Base-by-base conservation (phyloP, 2,329 filamentous ascomycete genomes). In the Dactylellina drechsleri region DNA sequence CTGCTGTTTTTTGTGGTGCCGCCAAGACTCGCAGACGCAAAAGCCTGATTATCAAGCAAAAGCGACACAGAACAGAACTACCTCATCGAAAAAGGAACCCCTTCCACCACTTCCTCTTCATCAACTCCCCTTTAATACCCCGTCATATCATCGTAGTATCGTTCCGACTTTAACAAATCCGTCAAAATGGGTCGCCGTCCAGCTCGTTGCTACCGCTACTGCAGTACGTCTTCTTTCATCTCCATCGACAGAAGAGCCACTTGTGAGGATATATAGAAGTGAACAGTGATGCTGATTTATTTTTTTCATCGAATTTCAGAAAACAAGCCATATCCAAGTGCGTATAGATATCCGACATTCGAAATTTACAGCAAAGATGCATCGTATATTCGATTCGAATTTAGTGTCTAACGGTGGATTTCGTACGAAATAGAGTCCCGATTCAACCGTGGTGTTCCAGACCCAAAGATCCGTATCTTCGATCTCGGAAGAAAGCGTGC, bases 131-230 rank as follows among this genome's bases (percentile, higher is more conserved):
- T n/a, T 47, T 8, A n/a, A 67, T 62, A 66, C 56, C 68, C 67
- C 54, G 31, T 31, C 40, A 36, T 28, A 58, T 26, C 16, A 59
- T 84, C 82, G 83, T 82, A 83, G 80, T 28, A 78, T 78, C 77
- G 79, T 65, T 79, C 40, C 40, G 81, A 80, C 80, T 82, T 84
- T 82, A 84, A 83, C 82, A 86, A 88, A 85, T 86, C 87, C 86
- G 88, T 90, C 90, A 93, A 90, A 88, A 99, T 99, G 95, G 95
- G 95, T 84, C 93, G 95, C 86, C 93, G 95, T 91, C 95, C 95
- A 84, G 95, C 95, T 84, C 92, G 95, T 88, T 99, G 95, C 88
- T 99, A 97, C 90, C 91, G 95, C 84, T 99, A 99, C 92, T 99
- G 95, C 93, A 99, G 99, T 92, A 99, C 57, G 79, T 79, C 77